Base-by-base conservation (phyloP, 1,139 yeast species). In the Citeromyces hawaiiensis region DNA sequence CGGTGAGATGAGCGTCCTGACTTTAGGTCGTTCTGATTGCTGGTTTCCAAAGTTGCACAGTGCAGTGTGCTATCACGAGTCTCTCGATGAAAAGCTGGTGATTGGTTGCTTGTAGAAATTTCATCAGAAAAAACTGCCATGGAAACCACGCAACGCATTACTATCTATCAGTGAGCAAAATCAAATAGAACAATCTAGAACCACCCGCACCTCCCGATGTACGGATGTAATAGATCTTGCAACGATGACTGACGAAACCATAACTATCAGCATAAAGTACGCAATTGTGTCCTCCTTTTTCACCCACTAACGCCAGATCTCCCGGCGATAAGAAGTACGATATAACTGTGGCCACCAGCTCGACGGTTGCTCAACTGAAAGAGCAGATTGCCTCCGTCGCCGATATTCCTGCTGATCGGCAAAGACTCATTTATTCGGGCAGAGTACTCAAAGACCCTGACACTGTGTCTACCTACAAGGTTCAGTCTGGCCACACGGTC, bases 351-450 rank as follows among this genome's bases (percentile, higher is more conserved):
- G 66, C 72, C 19, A 60, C 76, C 0, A 50, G 69, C 8, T 59
- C 68, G 42, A 76, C 88, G 1, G 76, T 88, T 32, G 63, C 66
- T 31, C 83, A 80, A 44, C 67, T 91, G 49, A 91, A 91, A 60
- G 68, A 70, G 38, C 66, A 66, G 50, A 67, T 91, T 42, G 78
- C 79, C 29, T 62, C 57, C 31, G 66, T 66, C 45, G 63, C 86
- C 10, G 77, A 73, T 21, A 68, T 87, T 38, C 80, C 94, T 4
- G 77, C 76, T 2, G 81, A 70, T 17, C 72, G 82, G 46, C 97
- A 88, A 60, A 70, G 97, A 43, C 70, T 91, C 55, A 88, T 91
- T 52, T 91, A 83, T 61, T 83, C 96, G 2, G 98, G 98, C 33
- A 81, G 91, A 51, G 95, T 91, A 36, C 70, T 91, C 54, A 88